Evolutionary conservation across 495 filamentous ascomycete species (phyloP), one percentile per base, ranked within the genome.

Genomic region (Podospora conica): DNA sequence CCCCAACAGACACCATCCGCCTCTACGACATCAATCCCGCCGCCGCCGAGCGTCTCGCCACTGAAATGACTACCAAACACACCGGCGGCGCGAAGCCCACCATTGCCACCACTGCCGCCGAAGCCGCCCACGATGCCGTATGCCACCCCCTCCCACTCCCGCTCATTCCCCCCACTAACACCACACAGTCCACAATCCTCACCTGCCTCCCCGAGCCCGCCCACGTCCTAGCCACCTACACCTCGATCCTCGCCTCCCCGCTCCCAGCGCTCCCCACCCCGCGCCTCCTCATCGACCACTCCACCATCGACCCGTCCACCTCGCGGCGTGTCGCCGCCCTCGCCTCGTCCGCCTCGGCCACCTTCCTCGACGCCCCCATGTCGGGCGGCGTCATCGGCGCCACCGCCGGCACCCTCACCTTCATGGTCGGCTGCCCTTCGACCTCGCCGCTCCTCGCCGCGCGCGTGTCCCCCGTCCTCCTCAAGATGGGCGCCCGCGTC

Each of bases 321-420:
- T 92, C 90, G 3, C 84, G 83, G 63, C 81, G 86, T 65, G 83
- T 93, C 28, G 88, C 89, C 9, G 81, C 84, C 33, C 80, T 81
- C 15, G 84, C 92, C 22, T 78, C 86, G 31, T 75, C 81, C 22
- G 83, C 85, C 0, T 72, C 82, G 3, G 80, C 85, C 25, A 77
- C 79, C 18, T 94, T 94, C 61, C 86, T 92, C 33, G 91, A 94
- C 69, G 91, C 91, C 24, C 91, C 91, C 7, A 90, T 94, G 79
- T 94, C 91, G 0, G 91, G 91, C n/a, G 91, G 91, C 15, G 89
- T 92, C 0, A 89, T 93, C n/a, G 91, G 90, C 10, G 91, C 91
- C 29, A 80, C 83, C 5, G 88, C 90, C 23, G 91, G 88, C 11
- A 89, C 89, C 0, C 74, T 94, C 56, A 90, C 90, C 0, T 94